These are phyloP conservation scores for Cladorrhinum sp. DNA, from an alignment of 2,329 filamentous ascomycete species.

Conservation along the genomic window DNA sequence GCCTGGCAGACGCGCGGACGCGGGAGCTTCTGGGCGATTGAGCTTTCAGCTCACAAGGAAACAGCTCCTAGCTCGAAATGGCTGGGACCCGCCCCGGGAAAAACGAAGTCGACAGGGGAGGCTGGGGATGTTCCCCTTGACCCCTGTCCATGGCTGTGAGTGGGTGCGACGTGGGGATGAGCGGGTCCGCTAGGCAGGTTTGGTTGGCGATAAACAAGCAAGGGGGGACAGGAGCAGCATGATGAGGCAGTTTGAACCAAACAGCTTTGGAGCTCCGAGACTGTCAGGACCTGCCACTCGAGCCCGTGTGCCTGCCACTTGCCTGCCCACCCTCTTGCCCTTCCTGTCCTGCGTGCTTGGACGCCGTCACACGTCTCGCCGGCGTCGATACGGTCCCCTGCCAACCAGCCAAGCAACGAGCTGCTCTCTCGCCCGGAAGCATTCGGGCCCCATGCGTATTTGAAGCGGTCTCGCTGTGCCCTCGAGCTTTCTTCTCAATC, in stretches of 20 bases:
- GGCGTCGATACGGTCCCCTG: slow-evolving; percentile 17
- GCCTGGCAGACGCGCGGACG: neutral
- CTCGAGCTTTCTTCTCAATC: slow-evolving; percentile 16
- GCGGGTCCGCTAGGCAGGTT: slow-evolving; percentile 25
- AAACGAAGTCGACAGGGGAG: slow-evolving; percentile 16
- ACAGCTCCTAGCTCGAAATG: slow-evolving; percentile 20
- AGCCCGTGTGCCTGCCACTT: slow-evolving; percentile 4
- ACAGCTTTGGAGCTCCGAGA: slow-evolving; percentile 19
- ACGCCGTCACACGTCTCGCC: slow-evolving; percentile 13
- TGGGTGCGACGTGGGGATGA: neutral
- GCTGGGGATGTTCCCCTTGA: slow-evolving; percentile 13
- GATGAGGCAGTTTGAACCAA: slow-evolving; percentile 25
- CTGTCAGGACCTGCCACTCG: neutral
- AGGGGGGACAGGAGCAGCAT: slow-evolving; percentile 20
- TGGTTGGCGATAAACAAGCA: slow-evolving; percentile 27
- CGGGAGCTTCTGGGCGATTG: neutral
- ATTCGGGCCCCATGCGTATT: slow-evolving; percentile 28
- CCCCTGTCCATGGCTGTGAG: neutral
- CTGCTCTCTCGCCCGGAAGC: slow-evolving; percentile 13
- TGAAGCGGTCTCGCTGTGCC: slow-evolving; percentile 27
- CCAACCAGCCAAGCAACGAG: slow-evolving; percentile 19
- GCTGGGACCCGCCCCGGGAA: slow-evolving; percentile 20
- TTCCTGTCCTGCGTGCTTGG: slow-evolving; percentile 17
- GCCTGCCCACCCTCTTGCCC: slow-evolving; percentile 5
- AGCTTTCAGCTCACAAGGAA: slow-evolving; percentile 20